phyloP scores from a whole-genome alignment of 305 asterid species.

The Fraxinus paxiana region DNA sequence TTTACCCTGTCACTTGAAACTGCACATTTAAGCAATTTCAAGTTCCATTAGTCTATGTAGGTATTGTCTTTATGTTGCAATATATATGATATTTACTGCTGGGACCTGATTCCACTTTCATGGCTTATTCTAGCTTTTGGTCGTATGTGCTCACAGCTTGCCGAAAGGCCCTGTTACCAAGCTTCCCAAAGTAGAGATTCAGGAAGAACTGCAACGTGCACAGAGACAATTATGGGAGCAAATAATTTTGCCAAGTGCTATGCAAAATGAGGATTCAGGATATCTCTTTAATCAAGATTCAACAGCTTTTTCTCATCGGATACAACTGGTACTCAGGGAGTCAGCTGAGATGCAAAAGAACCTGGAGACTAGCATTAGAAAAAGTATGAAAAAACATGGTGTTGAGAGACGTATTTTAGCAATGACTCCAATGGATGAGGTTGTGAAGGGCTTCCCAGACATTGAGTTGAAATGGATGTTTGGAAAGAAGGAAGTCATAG shows the following conservation, averaged over 20 bases:
- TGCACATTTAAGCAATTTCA: slow-evolving; percentile 15
- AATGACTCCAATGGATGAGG: slow-evolving; percentile 66
- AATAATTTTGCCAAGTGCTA: slow-evolving; percentile 51
- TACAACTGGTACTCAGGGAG: slow-evolving; percentile 56
- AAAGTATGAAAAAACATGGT: slow-evolving; percentile 64
- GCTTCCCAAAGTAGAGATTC: slow-evolving; percentile 75
- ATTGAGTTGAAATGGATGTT: slow-evolving; percentile 89
- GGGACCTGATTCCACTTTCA: slow-evolving; percentile 21
- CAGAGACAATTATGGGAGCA: slow-evolving; percentile 71
- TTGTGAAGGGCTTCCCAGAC: slow-evolving; percentile 83
- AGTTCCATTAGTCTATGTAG: not conserved
- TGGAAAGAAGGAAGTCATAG: slow-evolving; percentile 68
- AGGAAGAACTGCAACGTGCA: slow-evolving; percentile 70
- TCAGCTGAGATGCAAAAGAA: slow-evolving; percentile 77
- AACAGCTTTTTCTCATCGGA: slow-evolving; percentile 57
- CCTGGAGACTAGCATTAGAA: slow-evolving; percentile 59
- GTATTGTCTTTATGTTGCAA: slow-evolving; percentile 1
- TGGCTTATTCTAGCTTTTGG: slow-evolving; percentile 33
- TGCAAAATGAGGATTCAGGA: slow-evolving; percentile 51
- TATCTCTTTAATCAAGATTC: slow-evolving; percentile 41
- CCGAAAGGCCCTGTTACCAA: slow-evolving; percentile 46
- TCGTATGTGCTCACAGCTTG: slow-evolving; percentile 46
- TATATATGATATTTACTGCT: slow-evolving; percentile 14
- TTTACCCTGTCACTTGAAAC: slow-evolving; percentile 1
- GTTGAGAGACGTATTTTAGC: slow-evolving; percentile 66